Evolutionary conservation across 2,329 filamentous ascomycete genomes (phyloP).

Genomic region (Triangularia verruculosa): DNA sequence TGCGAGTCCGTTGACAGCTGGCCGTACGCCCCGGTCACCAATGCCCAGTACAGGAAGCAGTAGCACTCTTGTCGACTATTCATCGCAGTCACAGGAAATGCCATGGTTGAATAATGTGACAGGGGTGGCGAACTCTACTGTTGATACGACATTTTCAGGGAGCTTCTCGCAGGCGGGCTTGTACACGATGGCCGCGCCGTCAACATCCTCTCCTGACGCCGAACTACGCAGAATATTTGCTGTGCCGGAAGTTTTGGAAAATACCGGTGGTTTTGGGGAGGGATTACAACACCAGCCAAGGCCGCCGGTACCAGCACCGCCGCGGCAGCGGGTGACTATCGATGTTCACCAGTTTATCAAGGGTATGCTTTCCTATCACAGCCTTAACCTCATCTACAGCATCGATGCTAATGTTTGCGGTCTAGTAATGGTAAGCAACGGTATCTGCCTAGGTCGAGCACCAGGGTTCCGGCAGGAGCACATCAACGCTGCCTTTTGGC

Average conservation of each 20-base stretch:
- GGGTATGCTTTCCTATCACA: not conserved
- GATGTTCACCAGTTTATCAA: constrained; percentile 12
- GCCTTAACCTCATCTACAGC: no score
- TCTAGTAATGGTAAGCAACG: constrained; percentile 31
- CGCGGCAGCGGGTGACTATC: not conserved
- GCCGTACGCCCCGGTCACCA: not conserved
- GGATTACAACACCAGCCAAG: not conserved
- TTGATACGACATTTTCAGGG: not conserved
- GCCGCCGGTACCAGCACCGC: not conserved
- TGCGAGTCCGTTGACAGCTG: not conserved
- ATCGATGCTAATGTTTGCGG: not conserved
- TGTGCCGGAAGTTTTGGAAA: not conserved
- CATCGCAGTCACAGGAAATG: not conserved
- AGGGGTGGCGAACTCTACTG: not conserved
- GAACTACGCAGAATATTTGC: not conserved
- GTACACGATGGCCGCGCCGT: not conserved
- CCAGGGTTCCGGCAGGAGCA: constrained; percentile 32
- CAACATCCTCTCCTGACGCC: not conserved
- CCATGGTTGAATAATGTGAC: not conserved
- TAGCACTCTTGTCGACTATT: not conserved
- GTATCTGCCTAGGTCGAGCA: constrained; percentile 32
- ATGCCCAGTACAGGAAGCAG: not conserved
- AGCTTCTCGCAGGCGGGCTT: not conserved
- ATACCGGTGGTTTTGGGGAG: not conserved
- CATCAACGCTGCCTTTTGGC: constrained; percentile 33